These are phyloP conservation scores for Candida sonorensis DNA, from an alignment of 805 yeast species.

Conservation along the genomic window DNA sequence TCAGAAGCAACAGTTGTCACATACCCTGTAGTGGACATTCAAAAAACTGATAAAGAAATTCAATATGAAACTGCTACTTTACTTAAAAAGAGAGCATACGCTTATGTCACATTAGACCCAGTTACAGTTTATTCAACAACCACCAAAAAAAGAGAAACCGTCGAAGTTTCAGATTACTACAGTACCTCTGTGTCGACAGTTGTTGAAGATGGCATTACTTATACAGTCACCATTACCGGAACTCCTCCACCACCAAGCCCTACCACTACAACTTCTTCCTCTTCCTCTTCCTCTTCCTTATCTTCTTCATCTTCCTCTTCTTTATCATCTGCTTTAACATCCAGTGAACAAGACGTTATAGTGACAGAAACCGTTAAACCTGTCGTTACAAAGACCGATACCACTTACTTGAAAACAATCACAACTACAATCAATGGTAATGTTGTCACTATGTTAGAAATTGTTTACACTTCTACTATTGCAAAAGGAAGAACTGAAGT, in stretches of 20 bases:
- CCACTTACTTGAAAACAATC: conserved; percentile 8
- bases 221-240: conserved; percentile 6
- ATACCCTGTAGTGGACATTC: conserved; percentile 8
- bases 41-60: conserved; percentile 3
- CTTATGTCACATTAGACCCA: conserved; percentile 20
- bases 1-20: conserved; percentile 4
- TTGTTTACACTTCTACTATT: conserved; percentile 24
- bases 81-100: conserved; percentile 21
- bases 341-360: conserved; percentile 2
- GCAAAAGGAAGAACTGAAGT: conserved; percentile 16
- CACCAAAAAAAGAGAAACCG: conserved; percentile 12
- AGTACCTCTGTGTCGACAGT: conserved; percentile 5
- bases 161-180: conserved; percentile 7
- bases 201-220: conserved; percentile 3
- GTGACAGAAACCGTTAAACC: too few relatives aligned
- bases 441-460: conserved; percentile 15
- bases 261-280: background rate
- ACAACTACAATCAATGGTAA: conserved; percentile 15
- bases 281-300: background rate
- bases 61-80: conserved; percentile 6
- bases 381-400: conserved; percentile 4
- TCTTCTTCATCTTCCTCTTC: conserved; percentile 2
- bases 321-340: conserved; percentile 1
- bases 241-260: conserved; percentile 4
- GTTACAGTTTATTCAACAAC: conserved; percentile 18